Evolutionary conservation across 2,329 filamentous ascomycete genomes (phyloP).

Genomic region (Nemania abortiva): DNA sequence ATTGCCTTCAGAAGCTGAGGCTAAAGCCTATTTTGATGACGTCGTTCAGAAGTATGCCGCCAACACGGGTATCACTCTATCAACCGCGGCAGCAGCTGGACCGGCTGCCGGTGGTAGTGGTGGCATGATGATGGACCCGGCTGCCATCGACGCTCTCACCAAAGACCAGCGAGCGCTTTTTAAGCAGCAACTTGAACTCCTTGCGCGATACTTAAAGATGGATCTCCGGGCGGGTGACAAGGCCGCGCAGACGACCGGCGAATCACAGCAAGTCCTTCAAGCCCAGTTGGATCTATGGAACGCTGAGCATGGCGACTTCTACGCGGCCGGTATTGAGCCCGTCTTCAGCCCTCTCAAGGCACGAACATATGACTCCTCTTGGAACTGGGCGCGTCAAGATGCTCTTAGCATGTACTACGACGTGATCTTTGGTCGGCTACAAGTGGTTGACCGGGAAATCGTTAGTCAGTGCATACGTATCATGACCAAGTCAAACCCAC

Average conservation of each 20-base stretch:
- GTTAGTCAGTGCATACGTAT: constrained; percentile 98
- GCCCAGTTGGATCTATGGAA: constrained; percentile 95
- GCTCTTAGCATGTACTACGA: constrained; percentile 99
- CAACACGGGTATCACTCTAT: constrained; percentile 84
- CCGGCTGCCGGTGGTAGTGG: constrained; percentile 75
- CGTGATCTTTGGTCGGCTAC: constrained; percentile 94
- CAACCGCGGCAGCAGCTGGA: constrained; percentile 80
- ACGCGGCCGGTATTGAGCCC: constrained; percentile 93
- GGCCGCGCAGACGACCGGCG: constrained; percentile 84
- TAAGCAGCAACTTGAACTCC: constrained; percentile 97
- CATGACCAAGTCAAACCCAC: constrained; percentile 98
- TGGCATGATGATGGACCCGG: constrained; percentile 99
- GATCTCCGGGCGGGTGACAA: constrained; percentile 97
- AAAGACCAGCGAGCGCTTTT: constrained; percentile 96
- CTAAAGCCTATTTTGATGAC: constrained; percentile 91
- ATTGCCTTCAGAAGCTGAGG: constrained; percentile 89
- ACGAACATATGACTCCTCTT: constrained; percentile 95
- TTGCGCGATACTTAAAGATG: constrained; percentile 96
- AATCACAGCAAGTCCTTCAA: constrained; percentile 89
- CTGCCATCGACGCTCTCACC: constrained; percentile 94
- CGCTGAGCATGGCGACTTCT: constrained; percentile 95
- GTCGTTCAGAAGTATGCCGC: constrained; percentile 90
- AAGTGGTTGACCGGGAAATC: constrained; percentile 95
- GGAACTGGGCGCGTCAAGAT: constrained; percentile 99
- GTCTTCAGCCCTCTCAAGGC: constrained; percentile 95